Evolutionary conservation across 2,329 filamentous ascomycete genomes (phyloP).

Genomic region (Fusarium sp.): DNA sequence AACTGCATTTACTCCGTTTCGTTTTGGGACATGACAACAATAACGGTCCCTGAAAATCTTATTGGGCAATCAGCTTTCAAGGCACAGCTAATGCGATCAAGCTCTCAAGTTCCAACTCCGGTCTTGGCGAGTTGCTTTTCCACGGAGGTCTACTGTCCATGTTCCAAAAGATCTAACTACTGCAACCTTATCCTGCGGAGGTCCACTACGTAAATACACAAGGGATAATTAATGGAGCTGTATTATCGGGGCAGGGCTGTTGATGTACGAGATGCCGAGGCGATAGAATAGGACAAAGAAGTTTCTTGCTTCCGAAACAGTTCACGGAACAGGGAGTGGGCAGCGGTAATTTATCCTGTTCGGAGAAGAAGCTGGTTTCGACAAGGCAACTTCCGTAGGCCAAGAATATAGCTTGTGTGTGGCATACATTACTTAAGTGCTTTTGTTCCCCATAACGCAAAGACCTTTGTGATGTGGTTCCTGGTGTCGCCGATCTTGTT

Average conservation of each 20-base stretch:
- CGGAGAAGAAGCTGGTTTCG: neutral
- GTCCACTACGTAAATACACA: neutral
- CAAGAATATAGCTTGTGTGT: neutral
- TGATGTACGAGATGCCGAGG: neutral
- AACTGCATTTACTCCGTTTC: conserved; percentile 17
- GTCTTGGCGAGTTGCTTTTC: conserved; percentile 3
- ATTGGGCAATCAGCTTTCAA: neutral
- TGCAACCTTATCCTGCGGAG: conserved; percentile 18
- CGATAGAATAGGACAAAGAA: neutral
- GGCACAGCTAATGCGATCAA: neutral
- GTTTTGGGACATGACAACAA: conserved; percentile 5
- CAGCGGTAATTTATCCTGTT: conserved; percentile 11
- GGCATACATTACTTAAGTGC: conserved; percentile 4
- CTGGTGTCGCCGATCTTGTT: neutral
- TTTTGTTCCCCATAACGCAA: neutral
- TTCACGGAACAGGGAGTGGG: neutral
- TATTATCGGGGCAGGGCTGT: neutral
- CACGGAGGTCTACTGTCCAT: conserved; percentile 15
- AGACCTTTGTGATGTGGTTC: neutral
- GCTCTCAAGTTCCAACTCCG: neutral
- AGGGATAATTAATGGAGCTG: conserved; percentile 1
- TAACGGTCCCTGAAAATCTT: neutral
- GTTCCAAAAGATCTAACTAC: conserved; percentile 20
- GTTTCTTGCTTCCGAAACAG: conserved; percentile 24
- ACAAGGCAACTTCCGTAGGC: neutral